phyloP scores from a whole-genome alignment of 2,329 filamentous ascomycete species.

The Setomelanomma holmii region DNA sequence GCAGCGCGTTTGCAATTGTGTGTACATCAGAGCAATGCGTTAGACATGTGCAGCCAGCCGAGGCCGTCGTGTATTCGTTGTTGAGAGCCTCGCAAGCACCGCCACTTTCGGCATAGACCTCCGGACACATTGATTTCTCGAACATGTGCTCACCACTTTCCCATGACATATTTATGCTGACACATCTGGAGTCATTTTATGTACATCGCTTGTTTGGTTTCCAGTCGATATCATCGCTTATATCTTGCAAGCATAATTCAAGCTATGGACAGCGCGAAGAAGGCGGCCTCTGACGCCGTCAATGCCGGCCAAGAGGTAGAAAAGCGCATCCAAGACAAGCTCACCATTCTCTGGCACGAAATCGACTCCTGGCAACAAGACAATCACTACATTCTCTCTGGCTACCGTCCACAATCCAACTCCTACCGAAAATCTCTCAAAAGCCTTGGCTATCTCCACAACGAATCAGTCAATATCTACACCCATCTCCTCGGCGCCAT shows the following conservation, averaged over 20 bases:
- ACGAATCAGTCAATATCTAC: conserved; percentile 76
- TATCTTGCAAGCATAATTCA: too few species aligned
- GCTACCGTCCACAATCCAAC: conserved; percentile 69
- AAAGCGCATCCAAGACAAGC: conserved; percentile 53
- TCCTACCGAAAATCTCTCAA: conserved; percentile 66
- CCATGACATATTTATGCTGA: background rate
- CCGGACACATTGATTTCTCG: background rate
- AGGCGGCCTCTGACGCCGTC: conserved; percentile 19
- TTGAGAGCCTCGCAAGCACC: conserved; percentile 16
- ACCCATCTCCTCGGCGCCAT: conserved; percentile 64
- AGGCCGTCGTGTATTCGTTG: background rate
- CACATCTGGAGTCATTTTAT: too few species aligned
- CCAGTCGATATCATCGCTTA: too few species aligned
- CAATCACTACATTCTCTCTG: conserved; percentile 72
- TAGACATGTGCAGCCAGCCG: background rate
- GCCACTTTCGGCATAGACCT: conserved; percentile 17
- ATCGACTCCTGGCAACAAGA: conserved; percentile 60
- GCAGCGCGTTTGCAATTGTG: too few species aligned
- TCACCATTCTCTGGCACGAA: conserved; percentile 56
- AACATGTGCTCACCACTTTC: conserved; percentile 9
- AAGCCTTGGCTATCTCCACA: conserved; percentile 69
- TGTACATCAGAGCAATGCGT: too few species aligned
- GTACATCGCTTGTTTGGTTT: too few species aligned
- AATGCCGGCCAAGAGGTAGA: conserved; percentile 33
- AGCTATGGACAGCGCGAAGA: conserved; percentile 33